Base-by-base conservation (phyloP, 2,329 filamentous ascomycete genomes). In the Diaporthe sp. region DNA sequence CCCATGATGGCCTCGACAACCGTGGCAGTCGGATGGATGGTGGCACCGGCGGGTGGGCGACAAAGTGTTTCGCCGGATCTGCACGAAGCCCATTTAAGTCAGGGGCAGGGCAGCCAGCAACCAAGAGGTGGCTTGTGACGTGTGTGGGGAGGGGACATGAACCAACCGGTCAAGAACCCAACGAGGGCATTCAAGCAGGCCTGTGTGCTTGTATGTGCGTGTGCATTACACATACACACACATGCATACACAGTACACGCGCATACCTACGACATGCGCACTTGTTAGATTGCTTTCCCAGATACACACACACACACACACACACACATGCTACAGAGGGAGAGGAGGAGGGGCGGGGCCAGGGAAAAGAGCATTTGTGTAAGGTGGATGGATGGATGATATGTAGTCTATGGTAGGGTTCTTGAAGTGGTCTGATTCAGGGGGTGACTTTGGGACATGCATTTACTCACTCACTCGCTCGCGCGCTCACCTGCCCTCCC, bases 361-460 rank as follows among this genome's bases (percentile, higher is more conserved):
- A 39, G 37, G 37, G 37, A 13, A 63, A 39, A 53, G 22, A 72
- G 31, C 20, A 53, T 37, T 44, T 47, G 25, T 20, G 31, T 34
- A 72, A 72, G 22, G 39, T 60, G 70, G n/a, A 20, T 17, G 34
- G 34, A 34, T 10, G 34, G 42, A 20, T 25, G 42, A 20, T 25
- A 58, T 42, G 63, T 34, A 22, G 37, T 39, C 37, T 34, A 13
- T 31, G 13, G 28, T 20, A 34, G 55, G 55, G 15, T 22, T 31
- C 17, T 28, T n/a, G 15, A 44, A 20, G 34, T 63, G 71, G 71
- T 31, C 71, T 65, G 71, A 73, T 73, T 61, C 57, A 51, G 57
- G 44, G 57, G 42, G 42, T 39, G 57, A 10, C 42, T 61, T 25
- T 72, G 53, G 37, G 28, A 9, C 13, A 37, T n/a, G 22, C 70